phyloP scores from a whole-genome alignment of 345 rosid genomes.

The Murraya paniculata region DNA sequence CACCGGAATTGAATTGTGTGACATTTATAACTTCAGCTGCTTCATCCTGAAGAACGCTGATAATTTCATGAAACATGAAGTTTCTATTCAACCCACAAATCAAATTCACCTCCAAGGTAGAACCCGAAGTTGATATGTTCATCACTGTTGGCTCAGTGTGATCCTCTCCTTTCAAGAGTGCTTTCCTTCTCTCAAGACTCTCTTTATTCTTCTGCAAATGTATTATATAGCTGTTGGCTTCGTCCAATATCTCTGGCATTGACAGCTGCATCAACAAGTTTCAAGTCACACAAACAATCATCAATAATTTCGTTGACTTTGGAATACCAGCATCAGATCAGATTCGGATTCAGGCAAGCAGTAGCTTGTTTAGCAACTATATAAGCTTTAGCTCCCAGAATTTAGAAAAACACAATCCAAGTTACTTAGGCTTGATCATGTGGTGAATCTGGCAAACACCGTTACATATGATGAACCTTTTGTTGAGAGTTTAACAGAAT shows the following conservation, averaged over 20 bases:
- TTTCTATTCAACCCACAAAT: constrained; percentile 13
- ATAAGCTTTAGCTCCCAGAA: no score
- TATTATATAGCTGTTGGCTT: background rate
- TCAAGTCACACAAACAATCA: background rate
- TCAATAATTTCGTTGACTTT: no score
- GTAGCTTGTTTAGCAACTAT: no score
- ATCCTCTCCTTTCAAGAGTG: background rate
- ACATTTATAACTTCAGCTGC: constrained; percentile 30
- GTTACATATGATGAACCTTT: no score
- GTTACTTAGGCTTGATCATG: no score
- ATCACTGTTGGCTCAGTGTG: background rate
- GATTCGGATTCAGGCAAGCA: no score
- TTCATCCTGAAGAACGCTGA: constrained; percentile 32
- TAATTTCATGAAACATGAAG: constrained; percentile 21
- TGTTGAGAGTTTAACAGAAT: no score
- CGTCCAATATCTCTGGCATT: background rate
- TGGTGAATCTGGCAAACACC: no score
- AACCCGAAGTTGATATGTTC: constrained; percentile 15
- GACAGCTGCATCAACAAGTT: background rate
- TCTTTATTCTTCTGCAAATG: background rate
- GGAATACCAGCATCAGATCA: no score
- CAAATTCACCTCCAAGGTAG: constrained; percentile 23
- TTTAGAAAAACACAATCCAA: no score
- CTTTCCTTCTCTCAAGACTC: background rate
- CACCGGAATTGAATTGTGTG: constrained; percentile 6